Evolutionary conservation across 2,329 filamentous ascomycete species (phyloP), one percentile per base, ranked within the genome.

Genomic region (Phialemonium atrogriseum): DNA sequence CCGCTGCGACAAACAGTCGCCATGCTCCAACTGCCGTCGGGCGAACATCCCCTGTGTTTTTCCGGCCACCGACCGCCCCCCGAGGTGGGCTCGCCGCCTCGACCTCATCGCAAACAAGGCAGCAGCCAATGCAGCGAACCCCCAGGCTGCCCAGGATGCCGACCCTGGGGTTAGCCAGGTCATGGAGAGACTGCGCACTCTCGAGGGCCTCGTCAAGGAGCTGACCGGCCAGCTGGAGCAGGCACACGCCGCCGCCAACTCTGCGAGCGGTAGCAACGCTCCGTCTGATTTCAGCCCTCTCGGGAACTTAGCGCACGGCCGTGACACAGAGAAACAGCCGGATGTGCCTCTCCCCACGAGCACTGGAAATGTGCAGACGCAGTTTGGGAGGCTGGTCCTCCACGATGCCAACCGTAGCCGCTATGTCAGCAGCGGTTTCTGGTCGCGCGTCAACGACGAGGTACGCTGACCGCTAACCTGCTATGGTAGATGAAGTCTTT

Each of bases 401-500:
- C 51, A 60, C 17, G 64, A 70, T 42, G 41, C 50, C 3, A 59
- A 45, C 5, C 52, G 48, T 10, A 64, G 57, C 22, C 59, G 61
- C 10, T 73, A 73, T 43, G 50, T 73, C 9, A 64, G 64, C 34
- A 70, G 57, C 38, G 62, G 62, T 10, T 73, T 74, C 41, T 74
- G 70, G 69, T 68, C 68, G 3, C 60, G 61, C 1, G 58, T 74
- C n/a, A 67, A 64, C 32, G 67, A 73, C 27, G 70, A 73, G 59
- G 67, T 71, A 52, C 25, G 54, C 36, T 17, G 10, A 8, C 12
- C 8, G 6, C 10, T 27, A 21, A 24, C 16, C 11, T 18, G 13
- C 20, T 14, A 17, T 13, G 12, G 10, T 19, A 12, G 10, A 39
- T 36, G 19, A 32, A 21, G n/a, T n/a, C n/a, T n/a, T n/a, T n/a